A percentile compares a stretch with the other conserved stretches of the same genome.
Evolutionary conservation across 352 stramenopile species (phyloP).

Genomic region (Pythium guiyangense): DNA sequence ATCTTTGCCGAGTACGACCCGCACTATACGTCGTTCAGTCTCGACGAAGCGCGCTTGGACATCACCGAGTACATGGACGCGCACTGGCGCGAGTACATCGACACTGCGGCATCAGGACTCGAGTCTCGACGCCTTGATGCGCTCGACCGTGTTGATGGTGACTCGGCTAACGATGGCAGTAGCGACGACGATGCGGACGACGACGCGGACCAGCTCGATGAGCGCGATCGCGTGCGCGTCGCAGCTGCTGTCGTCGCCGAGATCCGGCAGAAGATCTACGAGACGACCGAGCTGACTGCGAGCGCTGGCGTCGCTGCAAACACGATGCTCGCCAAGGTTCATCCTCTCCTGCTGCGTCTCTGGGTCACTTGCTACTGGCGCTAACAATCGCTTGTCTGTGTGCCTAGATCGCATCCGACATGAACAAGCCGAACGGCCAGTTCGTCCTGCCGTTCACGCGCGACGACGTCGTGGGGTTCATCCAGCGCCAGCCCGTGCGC

Average conservation of each 20-base stretch:
- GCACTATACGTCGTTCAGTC: conserved; percentile 83
- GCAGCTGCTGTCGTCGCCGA: conserved; percentile 69
- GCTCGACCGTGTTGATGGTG: neutral
- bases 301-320: conserved; percentile 92
- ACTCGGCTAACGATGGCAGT: conserved; percentile 9
- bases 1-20: conserved; percentile 94
- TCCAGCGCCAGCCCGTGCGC: conserved; percentile 82
- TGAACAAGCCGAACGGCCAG: conserved; percentile 97
- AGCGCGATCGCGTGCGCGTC: conserved; percentile 25
- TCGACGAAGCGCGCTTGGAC: conserved; percentile 96
- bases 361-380: neutral
- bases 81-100: conserved; percentile 48
- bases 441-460: conserved; percentile 83
- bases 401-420: conserved; percentile 89
- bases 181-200: conserved; percentile 15
- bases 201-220: neutral
- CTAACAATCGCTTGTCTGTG: neutral
- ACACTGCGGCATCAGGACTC: neutral
- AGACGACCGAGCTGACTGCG: conserved; percentile 90
- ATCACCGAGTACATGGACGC: conserved; percentile 86
- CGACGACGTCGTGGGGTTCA: conserved; percentile 79
- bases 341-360: conserved; percentile 1
- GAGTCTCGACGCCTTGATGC: too few species aligned
- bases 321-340: conserved; percentile 91
- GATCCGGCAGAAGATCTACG: conserved; percentile 79